A percentile compares a stretch with the other conserved stretches of the same genome.
phyloP scores from a whole-genome alignment of 208 protist species.

The Crithidia acanthocephali region DNA sequence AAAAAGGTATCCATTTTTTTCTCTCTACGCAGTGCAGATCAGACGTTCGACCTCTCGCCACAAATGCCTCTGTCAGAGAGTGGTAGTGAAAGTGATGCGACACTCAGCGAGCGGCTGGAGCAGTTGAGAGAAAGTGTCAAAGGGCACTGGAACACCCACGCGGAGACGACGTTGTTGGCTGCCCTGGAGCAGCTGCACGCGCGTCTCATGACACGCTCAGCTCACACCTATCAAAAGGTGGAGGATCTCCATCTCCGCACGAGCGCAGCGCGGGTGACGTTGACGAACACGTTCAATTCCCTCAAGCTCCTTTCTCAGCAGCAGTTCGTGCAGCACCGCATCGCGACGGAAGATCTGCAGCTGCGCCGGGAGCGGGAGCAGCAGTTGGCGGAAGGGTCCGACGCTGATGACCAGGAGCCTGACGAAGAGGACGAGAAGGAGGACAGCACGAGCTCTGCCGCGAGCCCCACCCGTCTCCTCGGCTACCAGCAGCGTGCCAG shows the following conservation, averaged over 20 bases:
- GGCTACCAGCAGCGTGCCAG: slow-evolving; percentile 2
- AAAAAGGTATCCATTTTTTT: neutral
- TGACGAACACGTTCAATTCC: slow-evolving; percentile 64
- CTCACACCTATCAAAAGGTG: slow-evolving; percentile 31
- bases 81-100: slow-evolving; percentile 9
- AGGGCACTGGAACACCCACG: slow-evolving; percentile 47
- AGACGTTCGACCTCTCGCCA: no score
- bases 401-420: neutral
- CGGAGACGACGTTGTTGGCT: slow-evolving; percentile 52
- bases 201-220: slow-evolving; percentile 26
- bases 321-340: slow-evolving; percentile 81
- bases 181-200: slow-evolving; percentile 50
- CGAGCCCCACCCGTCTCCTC: slow-evolving; percentile 1
- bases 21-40: no score
- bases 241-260: slow-evolving; percentile 43
- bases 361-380: slow-evolving; percentile 8
- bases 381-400: slow-evolving; percentile 14
- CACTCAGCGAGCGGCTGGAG: slow-evolving; percentile 24
- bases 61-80: slow-evolving; percentile 14
- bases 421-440: slow-evolving; percentile 1
- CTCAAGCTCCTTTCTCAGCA: slow-evolving; percentile 68
- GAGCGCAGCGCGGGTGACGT: slow-evolving; percentile 28
- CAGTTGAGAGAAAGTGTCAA: slow-evolving; percentile 32
- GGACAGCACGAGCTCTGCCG: neutral
- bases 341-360: slow-evolving; percentile 52